These are phyloP conservation scores for Colletotrichum gloeosporioides DNA, from an alignment of 2,329 filamentous ascomycete genomes.

Conservation along the genomic window DNA sequence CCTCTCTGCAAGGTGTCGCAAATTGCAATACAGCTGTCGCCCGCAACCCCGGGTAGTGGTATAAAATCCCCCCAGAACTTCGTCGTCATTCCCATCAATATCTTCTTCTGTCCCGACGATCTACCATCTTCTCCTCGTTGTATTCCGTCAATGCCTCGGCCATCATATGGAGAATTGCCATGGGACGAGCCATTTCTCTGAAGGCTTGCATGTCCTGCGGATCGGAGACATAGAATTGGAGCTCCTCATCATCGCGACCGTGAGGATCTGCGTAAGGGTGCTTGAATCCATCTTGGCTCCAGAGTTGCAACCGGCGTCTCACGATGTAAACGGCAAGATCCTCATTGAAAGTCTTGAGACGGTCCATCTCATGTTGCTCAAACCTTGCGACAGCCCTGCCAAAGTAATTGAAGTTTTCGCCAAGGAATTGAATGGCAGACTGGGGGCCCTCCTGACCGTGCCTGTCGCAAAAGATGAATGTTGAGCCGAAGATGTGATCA, in stretches of 20 bases:
- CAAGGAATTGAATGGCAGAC: background rate
- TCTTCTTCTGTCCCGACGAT: background rate
- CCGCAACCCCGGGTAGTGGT: background rate
- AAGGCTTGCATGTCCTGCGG: background rate
- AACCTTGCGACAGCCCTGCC: background rate
- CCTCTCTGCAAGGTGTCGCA: background rate
- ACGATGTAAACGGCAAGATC: background rate
- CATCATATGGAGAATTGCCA: background rate
- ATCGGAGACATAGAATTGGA: background rate
- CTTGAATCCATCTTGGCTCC: background rate
- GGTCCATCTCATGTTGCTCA: background rate
- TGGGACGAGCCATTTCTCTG: background rate
- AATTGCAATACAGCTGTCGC: background rate
- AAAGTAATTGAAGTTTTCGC: background rate
- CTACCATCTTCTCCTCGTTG: background rate
- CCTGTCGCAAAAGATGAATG: background rate
- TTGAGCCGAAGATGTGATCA: background rate
- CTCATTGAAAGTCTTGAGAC: background rate
- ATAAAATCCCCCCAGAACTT: background rate
- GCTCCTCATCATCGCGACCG: background rate
- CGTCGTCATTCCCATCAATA: background rate
- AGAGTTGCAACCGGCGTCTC: background rate
- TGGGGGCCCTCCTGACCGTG: background rate
- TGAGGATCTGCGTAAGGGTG: background rate
- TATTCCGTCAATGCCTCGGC: background rate